Base-by-base conservation (phyloP, 106 monocot genomes). In the Vanilla planifolia region DNA sequence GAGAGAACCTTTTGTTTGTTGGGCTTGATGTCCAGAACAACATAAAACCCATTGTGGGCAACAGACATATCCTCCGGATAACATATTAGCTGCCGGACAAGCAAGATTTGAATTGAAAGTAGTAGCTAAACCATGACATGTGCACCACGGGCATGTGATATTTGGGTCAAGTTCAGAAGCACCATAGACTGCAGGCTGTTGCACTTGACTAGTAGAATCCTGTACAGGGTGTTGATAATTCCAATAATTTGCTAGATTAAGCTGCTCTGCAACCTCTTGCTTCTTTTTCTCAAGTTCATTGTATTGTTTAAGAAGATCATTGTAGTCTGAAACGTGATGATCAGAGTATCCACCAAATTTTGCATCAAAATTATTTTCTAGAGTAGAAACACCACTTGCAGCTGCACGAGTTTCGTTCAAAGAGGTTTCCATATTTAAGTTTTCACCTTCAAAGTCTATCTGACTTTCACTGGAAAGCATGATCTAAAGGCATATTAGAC, bases 221-320 rank as follows among this genome's bases (percentile, higher is more conserved):
- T 62, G 67, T 8, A n/a, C 35, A 17, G 39, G 63, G 42, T 60
- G 61, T 63, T 69, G 67, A 22, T 57, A 73, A 50, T 79, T 82
- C 72, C 66, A 78, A 61, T 67, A 76, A 74, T 69, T 67, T 47
- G 62, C 47, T 58, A 73, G 67, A 28, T 79, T 63, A 71, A 90
- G 81, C 59, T 79, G 85, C 70, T 79, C 67, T 14, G 74, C 55
- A 60, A 90, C 33, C 16, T 58, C 79, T 48, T 79, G 77, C 47
- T 67, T 85, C 66, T 73, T 66, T 25, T 79, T 78, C 62, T 90
- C 85, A 42, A 90, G 70, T 67, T 85, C 81, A 76, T 90, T 76
- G 43, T 82, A 90, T 30, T 76, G 75, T 47, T 56, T 73, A 17
- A 81, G 40, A 63, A 90, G 53, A 40, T 81, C 55, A 41, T 65